These are phyloP conservation scores for Naganishia albida DNA, from an alignment of 1,284 basidiomycete species.

Conservation along the genomic window DNA sequence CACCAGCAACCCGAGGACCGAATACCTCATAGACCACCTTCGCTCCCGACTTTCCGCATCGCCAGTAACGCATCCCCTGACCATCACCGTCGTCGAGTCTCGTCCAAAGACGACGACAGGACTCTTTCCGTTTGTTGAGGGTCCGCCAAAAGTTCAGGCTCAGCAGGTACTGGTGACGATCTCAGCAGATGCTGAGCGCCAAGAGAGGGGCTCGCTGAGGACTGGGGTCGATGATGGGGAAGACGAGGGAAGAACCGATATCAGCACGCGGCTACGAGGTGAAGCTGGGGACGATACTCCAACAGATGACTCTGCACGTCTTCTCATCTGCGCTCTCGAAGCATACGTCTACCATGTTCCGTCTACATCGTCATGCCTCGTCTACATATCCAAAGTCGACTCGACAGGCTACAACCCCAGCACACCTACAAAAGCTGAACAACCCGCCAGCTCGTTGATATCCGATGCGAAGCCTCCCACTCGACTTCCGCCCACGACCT, in stretches of 20 bases:
- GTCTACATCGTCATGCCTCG: conserved; percentile 61
- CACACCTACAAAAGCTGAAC: conserved; percentile 61
- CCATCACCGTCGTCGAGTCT: conserved; percentile 72
- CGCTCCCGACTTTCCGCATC: conserved; percentile 60
- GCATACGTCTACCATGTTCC: conserved; percentile 70
- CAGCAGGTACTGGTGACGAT: conserved; percentile 66
- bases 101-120: conserved; percentile 60
- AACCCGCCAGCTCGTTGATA: conserved; percentile 44
- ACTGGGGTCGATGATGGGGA: conserved; percentile 47
- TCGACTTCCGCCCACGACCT: conserved; percentile 19
- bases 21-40: conserved; percentile 66
- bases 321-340: conserved; percentile 78
- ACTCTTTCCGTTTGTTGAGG: conserved; percentile 71
- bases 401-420: conserved; percentile 70
- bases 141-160: conserved; percentile 56
- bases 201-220: background rate
- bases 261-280: background rate
- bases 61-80: conserved; percentile 62
- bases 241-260: conserved; percentile 47
- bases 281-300: background rate
- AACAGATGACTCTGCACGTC: conserved; percentile 50
- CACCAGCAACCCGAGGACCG: conserved; percentile 33
- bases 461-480: background rate
- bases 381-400: conserved; percentile 94
- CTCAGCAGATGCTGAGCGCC: conserved; percentile 59